Base-by-base conservation (phyloP, 768 basidiomycete species). In the Pisolithus sp. region DNA sequence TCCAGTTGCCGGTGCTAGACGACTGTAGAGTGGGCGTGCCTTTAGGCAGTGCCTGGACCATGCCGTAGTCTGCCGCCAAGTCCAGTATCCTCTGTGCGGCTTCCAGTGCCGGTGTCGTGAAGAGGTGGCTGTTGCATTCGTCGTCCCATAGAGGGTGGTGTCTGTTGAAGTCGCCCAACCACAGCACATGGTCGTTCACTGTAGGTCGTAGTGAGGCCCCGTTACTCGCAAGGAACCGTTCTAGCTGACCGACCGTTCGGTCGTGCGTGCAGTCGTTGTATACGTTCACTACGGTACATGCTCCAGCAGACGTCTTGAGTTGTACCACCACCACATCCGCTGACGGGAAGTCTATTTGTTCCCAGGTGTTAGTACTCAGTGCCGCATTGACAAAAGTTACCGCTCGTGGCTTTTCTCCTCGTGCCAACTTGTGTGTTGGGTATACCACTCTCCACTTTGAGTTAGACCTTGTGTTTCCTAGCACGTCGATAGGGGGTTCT, bases 21-120 rank as follows among this genome's bases (percentile, higher is more conserved):
- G 68, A 57, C 18, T 68, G 38, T 0, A 79, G 62, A 0, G 73
- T 81, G 0, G 74, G 74, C 0, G 62, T 59, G 1, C 59, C 61
- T 9, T 58, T 49, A 0, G 69, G 71, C 0, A 80, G 67, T 0
- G 62, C 50, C 71, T 74, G 71, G 0, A 52, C 6, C 59, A 80
- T 63, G 0, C 57, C 53, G 46, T 68, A 46, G 0, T 56, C 56
- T 0, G 48, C 54, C 0, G 71, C 13, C 3, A 69, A 18, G 38
- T 24, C 23, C 23, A 24, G 23, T 2, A 24, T 5, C 23, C 5
- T 24, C 5, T 24, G 23, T 5, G 23, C 2, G 3, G 23, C 23
- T 5, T 24, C 23, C 23, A 24, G 23, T 5, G 23, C 23, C 5
- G 23, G 3, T 24, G 23, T 24, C 5, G 57, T 61, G 13, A 68